Evolutionary conservation across 2,329 filamentous ascomycete species (phyloP), one percentile per base, ranked within the genome.

Genomic region (Thelonectria discophora): DNA sequence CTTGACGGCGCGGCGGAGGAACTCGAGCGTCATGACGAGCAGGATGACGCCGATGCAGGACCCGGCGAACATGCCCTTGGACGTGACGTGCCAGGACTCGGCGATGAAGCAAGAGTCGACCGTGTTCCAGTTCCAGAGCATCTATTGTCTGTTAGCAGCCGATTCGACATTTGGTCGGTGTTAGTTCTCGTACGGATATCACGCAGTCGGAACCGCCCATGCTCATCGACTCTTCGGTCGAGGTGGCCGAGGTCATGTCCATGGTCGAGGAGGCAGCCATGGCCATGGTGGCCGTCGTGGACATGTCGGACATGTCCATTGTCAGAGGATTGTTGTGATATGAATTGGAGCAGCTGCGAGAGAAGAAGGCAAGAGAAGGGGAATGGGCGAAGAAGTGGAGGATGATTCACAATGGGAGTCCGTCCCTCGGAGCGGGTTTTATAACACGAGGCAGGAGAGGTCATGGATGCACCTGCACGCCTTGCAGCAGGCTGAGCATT

Each of bases 61-160:
- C 20, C 89, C 91, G 49, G 90, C 91, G 73, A 96, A 94, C 84
- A 90, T 90, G 74, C 84, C 88, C 3, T 76, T 78, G 21, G 88
- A 89, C 15, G 80, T 88, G 74, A 94, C 85, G 71, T 88, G 88
- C 91, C 92, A 95, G 20, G 83, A 81, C 8, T 74, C 69, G 21
- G 89, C 79, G 72, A 95, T 84, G 82, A 95, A 94, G 69, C 76
- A 92, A 18, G 88, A 78, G 73, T 90, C 87, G 73, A 91, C 80
- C 3, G 88, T 90, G 75, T 90, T 82, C 89, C 89, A 92, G 76
- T 93, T 93, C 89, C 90, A 92, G 42, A 92, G 80, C 90, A 93
- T 93, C 89, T 91, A 59, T 1, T 7, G 17, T 2, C 1, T 10
- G 34, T 59, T 30, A 70, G 58, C 32, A 42, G 13, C 5, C 15